phyloP scores from a whole-genome alignment of 331 rosid genomes.

The Acacia concinna region DNA sequence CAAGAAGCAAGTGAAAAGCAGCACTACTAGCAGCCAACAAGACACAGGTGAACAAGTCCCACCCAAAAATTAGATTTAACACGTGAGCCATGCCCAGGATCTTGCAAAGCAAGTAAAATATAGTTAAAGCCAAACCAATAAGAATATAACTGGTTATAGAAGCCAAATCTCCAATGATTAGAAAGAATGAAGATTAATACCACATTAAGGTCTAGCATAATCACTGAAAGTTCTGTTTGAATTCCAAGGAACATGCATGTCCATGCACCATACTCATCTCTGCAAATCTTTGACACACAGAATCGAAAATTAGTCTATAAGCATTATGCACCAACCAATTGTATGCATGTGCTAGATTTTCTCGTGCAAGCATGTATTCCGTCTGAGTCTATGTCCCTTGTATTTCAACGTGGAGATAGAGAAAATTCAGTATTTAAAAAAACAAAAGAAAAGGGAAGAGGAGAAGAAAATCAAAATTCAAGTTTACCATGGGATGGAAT shows the following conservation, averaged over 20 bases:
- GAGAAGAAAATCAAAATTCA: not conserved
- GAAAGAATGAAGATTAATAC: slow-evolving; percentile 45
- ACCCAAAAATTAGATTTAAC: slow-evolving; percentile 85
- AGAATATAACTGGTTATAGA: not conserved
- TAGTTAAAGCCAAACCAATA: slow-evolving; percentile 14
- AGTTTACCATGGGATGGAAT: not conserved
- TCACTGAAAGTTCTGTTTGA: slow-evolving; percentile 83
- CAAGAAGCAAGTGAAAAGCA: slow-evolving; percentile 62
- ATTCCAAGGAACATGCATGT: slow-evolving; percentile 85
- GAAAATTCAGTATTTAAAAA: not conserved
- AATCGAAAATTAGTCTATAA: slow-evolving; percentile 33
- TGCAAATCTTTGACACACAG: slow-evolving; percentile 69
- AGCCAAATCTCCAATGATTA: slow-evolving; percentile 19
- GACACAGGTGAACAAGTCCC: slow-evolving; percentile 96
- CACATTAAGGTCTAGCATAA: slow-evolving; percentile 88
- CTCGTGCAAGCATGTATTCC: not conserved
- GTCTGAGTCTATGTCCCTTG: not conserved
- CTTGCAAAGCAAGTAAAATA: slow-evolving; percentile 53
- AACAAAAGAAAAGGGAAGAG: not conserved
- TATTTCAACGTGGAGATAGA: not conserved
- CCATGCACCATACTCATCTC: slow-evolving; percentile 71
- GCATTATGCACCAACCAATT: slow-evolving; percentile 13
- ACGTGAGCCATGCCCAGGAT: slow-evolving; percentile 84
- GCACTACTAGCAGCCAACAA: slow-evolving; percentile 71
- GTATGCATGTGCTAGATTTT: slow-evolving; percentile 33